These are phyloP conservation scores for Daldinia bambusicola DNA, from an alignment of 495 filamentous ascomycete species.

Conservation along the genomic window DNA sequence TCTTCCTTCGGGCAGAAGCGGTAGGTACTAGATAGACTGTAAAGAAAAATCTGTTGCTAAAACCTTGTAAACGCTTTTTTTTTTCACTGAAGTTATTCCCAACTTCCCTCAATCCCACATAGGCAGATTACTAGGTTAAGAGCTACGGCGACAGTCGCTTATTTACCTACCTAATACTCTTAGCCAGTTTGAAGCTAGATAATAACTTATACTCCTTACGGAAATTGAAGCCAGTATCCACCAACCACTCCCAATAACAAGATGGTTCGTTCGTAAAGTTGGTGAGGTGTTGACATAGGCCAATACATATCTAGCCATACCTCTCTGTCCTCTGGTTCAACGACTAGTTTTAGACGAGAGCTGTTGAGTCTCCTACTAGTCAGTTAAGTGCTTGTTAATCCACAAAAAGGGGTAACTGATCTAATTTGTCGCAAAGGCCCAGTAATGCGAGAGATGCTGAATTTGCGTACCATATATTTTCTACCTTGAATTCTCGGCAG, in stretches of 20 bases:
- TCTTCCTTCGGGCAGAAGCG: conserved; percentile 26
- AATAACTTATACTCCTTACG: background rate
- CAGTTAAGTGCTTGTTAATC: background rate
- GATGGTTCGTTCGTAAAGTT: background rate
- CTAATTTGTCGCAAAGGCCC: background rate
- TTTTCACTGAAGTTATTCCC: conserved; percentile 33
- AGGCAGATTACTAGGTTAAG: background rate
- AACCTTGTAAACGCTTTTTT: conserved; percentile 9
- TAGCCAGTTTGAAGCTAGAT: background rate
- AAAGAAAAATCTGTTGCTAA: background rate
- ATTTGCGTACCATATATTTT: background rate
- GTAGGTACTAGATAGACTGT: background rate
- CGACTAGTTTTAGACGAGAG: background rate
- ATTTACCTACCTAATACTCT: background rate
- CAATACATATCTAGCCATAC: background rate
- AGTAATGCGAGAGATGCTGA: background rate
- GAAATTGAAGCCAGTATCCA: background rate
- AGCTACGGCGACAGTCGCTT: background rate
- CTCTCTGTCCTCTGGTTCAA: background rate
- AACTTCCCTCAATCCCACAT: conserved; percentile 7
- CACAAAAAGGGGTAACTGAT: background rate
- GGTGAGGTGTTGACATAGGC: background rate
- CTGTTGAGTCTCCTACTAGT: background rate
- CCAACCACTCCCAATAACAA: background rate
- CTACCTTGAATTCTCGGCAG: background rate